phyloP scores from a whole-genome alignment of 305 asterid species.

The Lippia alba region DNA sequence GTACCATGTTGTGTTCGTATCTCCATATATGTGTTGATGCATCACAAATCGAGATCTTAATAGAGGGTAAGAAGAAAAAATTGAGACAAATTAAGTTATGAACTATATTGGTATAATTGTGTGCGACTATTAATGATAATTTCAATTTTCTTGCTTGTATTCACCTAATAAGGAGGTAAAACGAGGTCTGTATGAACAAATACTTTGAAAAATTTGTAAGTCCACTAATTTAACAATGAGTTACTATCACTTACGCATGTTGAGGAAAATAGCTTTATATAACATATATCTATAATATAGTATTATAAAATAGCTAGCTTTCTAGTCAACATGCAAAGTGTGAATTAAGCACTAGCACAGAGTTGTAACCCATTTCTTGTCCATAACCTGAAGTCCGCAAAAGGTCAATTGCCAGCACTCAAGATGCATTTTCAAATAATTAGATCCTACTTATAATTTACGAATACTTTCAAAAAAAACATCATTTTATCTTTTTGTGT shows the following conservation, averaged over 20 bases:
- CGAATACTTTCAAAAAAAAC: too few species aligned
- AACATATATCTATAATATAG: not conserved
- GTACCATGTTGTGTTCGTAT: too few species aligned
- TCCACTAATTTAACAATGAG: not conserved
- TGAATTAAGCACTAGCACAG: conserved; percentile 26
- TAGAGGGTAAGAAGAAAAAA: not conserved
- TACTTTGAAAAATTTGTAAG: not conserved
- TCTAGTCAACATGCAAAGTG: conserved; percentile 29
- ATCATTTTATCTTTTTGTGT: too few species aligned
- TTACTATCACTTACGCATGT: not conserved
- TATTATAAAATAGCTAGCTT: not conserved
- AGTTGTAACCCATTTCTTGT: not conserved
- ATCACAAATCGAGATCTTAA: too few species aligned
- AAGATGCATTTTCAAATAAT: not conserved
- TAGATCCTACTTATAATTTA: too few species aligned
- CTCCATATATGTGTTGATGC: too few species aligned
- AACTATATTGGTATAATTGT: too few species aligned
- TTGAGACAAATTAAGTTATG: too few species aligned
- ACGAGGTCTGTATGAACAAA: not conserved
- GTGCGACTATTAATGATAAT: not conserved
- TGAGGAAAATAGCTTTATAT: not conserved
- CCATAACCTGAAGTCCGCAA: conserved; percentile 10
- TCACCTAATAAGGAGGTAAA: not conserved
- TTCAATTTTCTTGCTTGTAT: not conserved
- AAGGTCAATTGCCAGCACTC: conserved; percentile 2